phyloP scores from a whole-genome alignment of 176 grass and related monocot species.

The Musa acuminata region DNA sequence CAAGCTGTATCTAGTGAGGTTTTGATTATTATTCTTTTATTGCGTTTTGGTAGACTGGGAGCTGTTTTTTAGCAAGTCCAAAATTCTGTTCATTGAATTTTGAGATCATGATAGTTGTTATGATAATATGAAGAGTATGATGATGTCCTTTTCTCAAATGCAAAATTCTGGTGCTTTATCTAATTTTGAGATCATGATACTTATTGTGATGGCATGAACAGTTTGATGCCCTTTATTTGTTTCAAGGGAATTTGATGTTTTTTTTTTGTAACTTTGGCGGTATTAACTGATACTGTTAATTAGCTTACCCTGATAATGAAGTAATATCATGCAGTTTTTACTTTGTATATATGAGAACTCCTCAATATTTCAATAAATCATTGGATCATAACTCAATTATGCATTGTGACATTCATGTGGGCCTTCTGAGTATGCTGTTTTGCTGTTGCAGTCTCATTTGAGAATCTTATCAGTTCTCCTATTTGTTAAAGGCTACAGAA shows the following conservation, averaged over 20 bases:
- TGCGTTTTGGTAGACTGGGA: neutral
- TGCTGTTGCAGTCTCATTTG: neutral
- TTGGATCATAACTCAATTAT: neutral
- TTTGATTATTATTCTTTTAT: neutral
- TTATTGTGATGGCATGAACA: neutral
- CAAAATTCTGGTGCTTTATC: neutral
- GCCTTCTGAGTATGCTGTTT: neutral
- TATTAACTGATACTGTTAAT: too few species aligned
- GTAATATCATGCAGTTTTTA: too few species aligned
- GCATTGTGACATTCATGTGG: neutral
- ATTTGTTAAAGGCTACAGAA: neutral
- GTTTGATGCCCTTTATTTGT: neutral
- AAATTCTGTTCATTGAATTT: neutral
- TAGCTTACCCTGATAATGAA: too few species aligned
- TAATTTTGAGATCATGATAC: neutral
- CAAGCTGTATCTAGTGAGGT: neutral
- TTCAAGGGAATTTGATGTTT: neutral
- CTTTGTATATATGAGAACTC: too few species aligned
- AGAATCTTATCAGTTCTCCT: neutral
- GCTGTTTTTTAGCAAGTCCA: neutral
- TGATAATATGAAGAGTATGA: too few species aligned
- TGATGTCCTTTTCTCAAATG: neutral
- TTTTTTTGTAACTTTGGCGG: neutral
- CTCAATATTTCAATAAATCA: neutral
- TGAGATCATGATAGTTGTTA: neutral